Percentiles rank a stretch among this genome's conserved stretches.
Conservation (phyloP, 2,329 filamentous ascomycete species). For the Didymosphaeria variabile region DNA sequence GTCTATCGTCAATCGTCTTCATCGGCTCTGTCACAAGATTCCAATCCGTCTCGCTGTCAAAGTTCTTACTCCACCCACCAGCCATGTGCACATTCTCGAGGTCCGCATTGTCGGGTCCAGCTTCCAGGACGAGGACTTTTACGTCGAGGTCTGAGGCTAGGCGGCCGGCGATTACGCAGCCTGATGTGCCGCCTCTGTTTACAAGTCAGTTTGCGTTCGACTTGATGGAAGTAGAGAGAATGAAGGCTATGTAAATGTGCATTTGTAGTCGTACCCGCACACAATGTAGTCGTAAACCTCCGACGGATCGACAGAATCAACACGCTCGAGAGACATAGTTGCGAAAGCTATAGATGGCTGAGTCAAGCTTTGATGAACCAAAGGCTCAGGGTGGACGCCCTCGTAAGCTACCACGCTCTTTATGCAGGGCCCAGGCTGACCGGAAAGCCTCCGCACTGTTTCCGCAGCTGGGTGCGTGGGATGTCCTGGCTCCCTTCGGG, state of each 20-base stretch:
- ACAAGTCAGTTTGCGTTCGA: neutral
- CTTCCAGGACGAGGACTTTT: constrained; percentile 58
- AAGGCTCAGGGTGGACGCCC: neutral
- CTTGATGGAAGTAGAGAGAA: neutral
- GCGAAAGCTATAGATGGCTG: neutral
- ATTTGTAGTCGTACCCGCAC: constrained; percentile 28
- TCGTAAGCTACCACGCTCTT: neutral
- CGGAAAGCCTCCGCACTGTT: constrained; percentile 3
- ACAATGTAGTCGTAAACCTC: constrained; percentile 33
- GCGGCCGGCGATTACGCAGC: constrained; percentile 59
- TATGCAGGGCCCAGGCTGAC: neutral
- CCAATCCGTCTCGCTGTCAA: constrained; percentile 62
- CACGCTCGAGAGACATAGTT: neutral
- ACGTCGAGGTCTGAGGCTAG: constrained; percentile 56
- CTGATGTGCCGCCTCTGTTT: constrained; percentile 51
- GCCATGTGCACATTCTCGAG: constrained; percentile 22
- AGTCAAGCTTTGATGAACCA: neutral
- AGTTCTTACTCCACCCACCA: constrained; percentile 54
- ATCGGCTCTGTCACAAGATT: constrained; percentile 58
- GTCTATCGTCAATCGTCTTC: constrained; percentile 52
- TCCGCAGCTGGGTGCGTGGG: neutral
- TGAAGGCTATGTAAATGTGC: neutral
- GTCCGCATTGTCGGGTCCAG: constrained; percentile 44
- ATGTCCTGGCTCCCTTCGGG: neutral
- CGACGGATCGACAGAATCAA: constrained; percentile 2